Conservation (phyloP, 2,329 filamentous ascomycete genomes). For the Ophiostoma triangulosporum region DNA sequence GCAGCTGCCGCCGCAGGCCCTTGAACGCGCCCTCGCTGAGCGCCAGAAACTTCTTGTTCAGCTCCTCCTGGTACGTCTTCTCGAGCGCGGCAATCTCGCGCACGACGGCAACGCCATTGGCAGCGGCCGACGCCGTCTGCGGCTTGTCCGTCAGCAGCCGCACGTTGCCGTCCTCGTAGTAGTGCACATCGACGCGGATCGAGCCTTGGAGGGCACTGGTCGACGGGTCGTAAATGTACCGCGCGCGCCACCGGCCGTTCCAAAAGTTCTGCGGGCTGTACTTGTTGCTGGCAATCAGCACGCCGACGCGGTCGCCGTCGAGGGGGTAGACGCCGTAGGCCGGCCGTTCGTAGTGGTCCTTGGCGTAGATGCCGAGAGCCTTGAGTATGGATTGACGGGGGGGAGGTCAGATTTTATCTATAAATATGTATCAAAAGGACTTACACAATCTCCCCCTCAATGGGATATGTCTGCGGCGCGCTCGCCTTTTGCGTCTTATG, state of each 20-base stretch:
- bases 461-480: slow-evolving; percentile 59
- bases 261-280: slow-evolving; percentile 98
- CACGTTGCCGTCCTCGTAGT: slow-evolving; percentile 98
- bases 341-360: slow-evolving; percentile 78
- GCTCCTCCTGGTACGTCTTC: slow-evolving; percentile 89
- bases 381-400: slow-evolving; percentile 52
- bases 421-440: too few species aligned
- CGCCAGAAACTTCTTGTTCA: slow-evolving; percentile 79
- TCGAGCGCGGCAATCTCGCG: slow-evolving; percentile 68
- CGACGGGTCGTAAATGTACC: slow-evolving; percentile 67
- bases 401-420: slow-evolving; percentile 44
- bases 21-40: slow-evolving; percentile 95
- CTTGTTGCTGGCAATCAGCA: slow-evolving; percentile 85
- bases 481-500: slow-evolving; percentile 76
- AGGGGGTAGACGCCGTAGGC: slow-evolving; percentile 73
- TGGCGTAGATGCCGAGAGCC: slow-evolving; percentile 58
- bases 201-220: slow-evolving; percentile 56
- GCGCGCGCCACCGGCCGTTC: slow-evolving; percentile 93
- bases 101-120: slow-evolving; percentile 53
- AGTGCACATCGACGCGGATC: slow-evolving; percentile 92
- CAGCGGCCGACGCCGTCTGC: slow-evolving; percentile 45
- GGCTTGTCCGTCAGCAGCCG: slow-evolving; percentile 81
- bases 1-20: slow-evolving; percentile 77
- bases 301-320: slow-evolving; percentile 57
- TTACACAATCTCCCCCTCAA: slow-evolving; percentile 76